Conservation (phyloP, 2,329 filamentous ascomycete genomes). For the Fusarium nygamai region DNA sequence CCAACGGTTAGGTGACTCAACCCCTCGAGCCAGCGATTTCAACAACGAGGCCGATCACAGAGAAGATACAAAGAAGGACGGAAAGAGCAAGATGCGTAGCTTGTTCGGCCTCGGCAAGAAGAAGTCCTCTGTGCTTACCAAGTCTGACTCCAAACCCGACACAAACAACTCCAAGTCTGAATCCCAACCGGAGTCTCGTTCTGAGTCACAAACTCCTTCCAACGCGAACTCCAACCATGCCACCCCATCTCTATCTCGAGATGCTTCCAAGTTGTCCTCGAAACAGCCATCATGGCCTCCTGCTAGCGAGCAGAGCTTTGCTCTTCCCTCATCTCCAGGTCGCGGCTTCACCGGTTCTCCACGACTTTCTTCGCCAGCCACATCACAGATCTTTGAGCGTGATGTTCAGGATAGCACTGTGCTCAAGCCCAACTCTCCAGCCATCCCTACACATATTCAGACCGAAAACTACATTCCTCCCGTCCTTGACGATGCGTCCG, state of each 20-base stretch:
- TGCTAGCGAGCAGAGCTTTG: conserved; percentile 55
- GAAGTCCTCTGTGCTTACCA: conserved; percentile 51
- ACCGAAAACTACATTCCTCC: conserved; percentile 95
- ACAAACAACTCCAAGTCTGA: conserved; percentile 22
- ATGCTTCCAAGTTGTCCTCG: conserved; percentile 51
- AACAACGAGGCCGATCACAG: conserved; percentile 50
- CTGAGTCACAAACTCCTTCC: conserved; percentile 44
- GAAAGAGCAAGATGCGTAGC: conserved; percentile 63
- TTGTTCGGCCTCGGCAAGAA: conserved; percentile 72
- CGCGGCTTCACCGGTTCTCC: conserved; percentile 77
- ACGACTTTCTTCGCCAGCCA: conserved; percentile 79
- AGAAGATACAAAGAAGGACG: conserved; percentile 36
- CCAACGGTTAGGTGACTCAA: conserved; percentile 44
- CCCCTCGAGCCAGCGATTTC: conserved; percentile 52
- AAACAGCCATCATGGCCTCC: conserved; percentile 55
- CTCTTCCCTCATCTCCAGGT: conserved; percentile 70
- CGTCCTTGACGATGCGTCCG: conserved; percentile 88
- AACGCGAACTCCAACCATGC: conserved; percentile 49
- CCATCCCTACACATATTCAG: conserved; percentile 92
- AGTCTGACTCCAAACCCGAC: conserved; percentile 23
- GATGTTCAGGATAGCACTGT: conserved; percentile 84
- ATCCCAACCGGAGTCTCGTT: conserved; percentile 24
- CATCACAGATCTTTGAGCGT: conserved; percentile 89
- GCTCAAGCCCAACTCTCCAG: conserved; percentile 76
- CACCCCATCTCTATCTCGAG: conserved; percentile 48